phyloP scores from a whole-genome alignment of 192 early-diverging fungal species.

The Rhizoclosmatium sp. region DNA sequence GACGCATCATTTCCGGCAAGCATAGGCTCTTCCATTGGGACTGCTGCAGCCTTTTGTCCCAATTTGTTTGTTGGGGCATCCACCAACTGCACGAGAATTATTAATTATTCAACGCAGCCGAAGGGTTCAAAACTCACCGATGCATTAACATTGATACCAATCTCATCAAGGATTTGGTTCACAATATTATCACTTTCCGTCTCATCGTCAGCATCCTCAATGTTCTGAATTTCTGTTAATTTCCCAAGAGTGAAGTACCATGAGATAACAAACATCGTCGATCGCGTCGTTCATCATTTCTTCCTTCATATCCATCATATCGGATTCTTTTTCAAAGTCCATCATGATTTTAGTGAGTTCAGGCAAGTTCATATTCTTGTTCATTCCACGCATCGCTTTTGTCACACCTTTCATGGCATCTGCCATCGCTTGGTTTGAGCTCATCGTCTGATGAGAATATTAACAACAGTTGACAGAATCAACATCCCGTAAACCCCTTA shows the following conservation, averaged over 20 bases:
- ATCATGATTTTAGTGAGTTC: conserved; percentile 95
- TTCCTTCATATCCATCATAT: conserved; percentile 99
- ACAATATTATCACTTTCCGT: conserved; percentile 91
- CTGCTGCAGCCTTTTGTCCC: conserved; percentile 28
- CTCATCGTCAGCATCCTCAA: conserved; percentile 95
- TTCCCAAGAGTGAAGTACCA: not conserved
- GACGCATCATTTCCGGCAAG: conserved; percentile 56
- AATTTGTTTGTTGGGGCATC: conserved; percentile 42
- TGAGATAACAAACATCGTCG: conserved; percentile 71
- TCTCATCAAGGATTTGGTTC: conserved; percentile 94
- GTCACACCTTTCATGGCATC: conserved; percentile 95
- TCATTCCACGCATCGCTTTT: conserved; percentile 98
- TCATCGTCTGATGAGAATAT: conserved; percentile 68
- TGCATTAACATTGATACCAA: conserved; percentile 82
- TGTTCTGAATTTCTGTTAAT: conserved; percentile 40
- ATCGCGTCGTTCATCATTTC: conserved; percentile 98
- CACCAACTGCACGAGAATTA: conserved; percentile 39
- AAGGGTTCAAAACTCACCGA: conserved; percentile 60
- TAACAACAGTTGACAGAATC: conserved; percentile 13
- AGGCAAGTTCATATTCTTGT: conserved; percentile 91
- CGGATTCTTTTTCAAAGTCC: conserved; percentile 95
- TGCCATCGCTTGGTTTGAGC: conserved; percentile 96
- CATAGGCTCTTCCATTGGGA: conserved; percentile 31
- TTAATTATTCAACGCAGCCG: not conserved
- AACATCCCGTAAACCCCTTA: not conserved